Conservation (phyloP, 1,284 basidiomycete species). For the Apiotrichum veenhuisii region DNA sequence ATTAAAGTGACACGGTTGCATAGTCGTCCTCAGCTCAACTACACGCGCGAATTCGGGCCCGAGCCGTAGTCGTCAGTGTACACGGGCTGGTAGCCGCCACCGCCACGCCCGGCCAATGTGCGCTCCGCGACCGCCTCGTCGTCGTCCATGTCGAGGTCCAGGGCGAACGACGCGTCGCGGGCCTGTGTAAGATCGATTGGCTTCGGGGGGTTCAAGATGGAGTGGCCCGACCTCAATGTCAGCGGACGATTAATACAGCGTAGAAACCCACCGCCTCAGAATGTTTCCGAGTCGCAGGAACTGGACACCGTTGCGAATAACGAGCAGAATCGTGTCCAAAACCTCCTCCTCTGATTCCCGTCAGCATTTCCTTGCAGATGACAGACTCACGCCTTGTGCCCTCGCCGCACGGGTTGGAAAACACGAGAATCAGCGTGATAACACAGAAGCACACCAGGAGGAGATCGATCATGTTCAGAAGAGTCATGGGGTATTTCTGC, state of each 20-base stretch:
- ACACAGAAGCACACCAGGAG: slow-evolving; percentile 79
- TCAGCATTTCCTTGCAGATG: slow-evolving; percentile 42
- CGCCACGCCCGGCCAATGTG: slow-evolving; percentile 19
- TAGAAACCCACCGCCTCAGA: slow-evolving; percentile 76
- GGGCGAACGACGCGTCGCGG: slow-evolving; percentile 51
- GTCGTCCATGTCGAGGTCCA: slow-evolving; percentile 64
- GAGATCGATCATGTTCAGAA: slow-evolving; percentile 82
- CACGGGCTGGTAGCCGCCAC: slow-evolving; percentile 24
- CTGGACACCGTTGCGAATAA: slow-evolving; percentile 85
- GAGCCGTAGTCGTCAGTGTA: slow-evolving; percentile 26
- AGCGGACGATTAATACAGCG: background rate
- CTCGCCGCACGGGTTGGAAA: slow-evolving; percentile 55
- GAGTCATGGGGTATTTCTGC: slow-evolving; percentile 93
- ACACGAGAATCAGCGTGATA: slow-evolving; percentile 76
- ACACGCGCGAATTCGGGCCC: background rate
- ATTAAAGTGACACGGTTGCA: no score
- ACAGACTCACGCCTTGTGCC: slow-evolving; percentile 39
- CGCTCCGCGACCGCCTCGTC: slow-evolving; percentile 50
- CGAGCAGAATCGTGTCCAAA: slow-evolving; percentile 80
- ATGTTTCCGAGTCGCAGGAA: slow-evolving; percentile 83
- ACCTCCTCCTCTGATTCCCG: slow-evolving; percentile 75
- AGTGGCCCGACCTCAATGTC: slow-evolving; percentile 74
- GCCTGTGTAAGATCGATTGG: slow-evolving; percentile 76
- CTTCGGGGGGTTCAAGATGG: slow-evolving; percentile 83
- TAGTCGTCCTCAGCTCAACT: background rate